Evolutionary conservation across 2,329 filamentous ascomycete species (phyloP).

Genomic region (Exophiala alcalophila): DNA sequence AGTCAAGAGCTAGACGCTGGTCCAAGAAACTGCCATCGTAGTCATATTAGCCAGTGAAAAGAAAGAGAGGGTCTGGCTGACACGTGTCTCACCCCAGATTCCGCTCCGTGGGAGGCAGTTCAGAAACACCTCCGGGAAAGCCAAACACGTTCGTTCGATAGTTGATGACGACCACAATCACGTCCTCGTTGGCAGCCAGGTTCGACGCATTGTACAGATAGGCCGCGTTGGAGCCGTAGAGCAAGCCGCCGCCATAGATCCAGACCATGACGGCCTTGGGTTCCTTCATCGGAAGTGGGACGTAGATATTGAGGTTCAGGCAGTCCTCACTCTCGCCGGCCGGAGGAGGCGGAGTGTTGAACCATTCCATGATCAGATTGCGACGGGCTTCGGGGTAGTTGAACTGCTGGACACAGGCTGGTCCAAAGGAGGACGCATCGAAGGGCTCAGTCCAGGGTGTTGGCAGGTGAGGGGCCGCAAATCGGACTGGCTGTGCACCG

Average conservation of each 20-base stretch:
- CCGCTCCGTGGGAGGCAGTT: constrained; percentile 33
- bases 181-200: constrained; percentile 34
- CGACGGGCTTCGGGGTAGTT: constrained; percentile 12
- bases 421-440: constrained; percentile 29
- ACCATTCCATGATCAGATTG: constrained; percentile 27
- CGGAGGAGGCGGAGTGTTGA: constrained; percentile 22
- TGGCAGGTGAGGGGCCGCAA: constrained; percentile 26
- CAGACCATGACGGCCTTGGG: constrained; percentile 39
- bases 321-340: constrained; percentile 39
- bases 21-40: constrained; percentile 35
- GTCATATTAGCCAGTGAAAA: too few species aligned
- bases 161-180: constrained; percentile 37
- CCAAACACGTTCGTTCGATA: constrained; percentile 41
- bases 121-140: constrained; percentile 38
- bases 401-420: constrained; percentile 33
- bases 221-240: constrained; percentile 30
- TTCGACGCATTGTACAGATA: constrained; percentile 35
- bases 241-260: constrained; percentile 41
- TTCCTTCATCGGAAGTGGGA: constrained; percentile 33
- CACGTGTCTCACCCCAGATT: constrained; percentile 37
- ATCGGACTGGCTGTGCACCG: constrained; percentile 28
- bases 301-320: constrained; percentile 42
- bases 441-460: constrained; percentile 21
- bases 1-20: constrained; percentile 44
- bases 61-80: background rate